Evolutionary conservation across 352 stramenopile genomes (phyloP), one percentile per base, ranked within the genome.

Genomic region (Globisporangium nagaii): DNA sequence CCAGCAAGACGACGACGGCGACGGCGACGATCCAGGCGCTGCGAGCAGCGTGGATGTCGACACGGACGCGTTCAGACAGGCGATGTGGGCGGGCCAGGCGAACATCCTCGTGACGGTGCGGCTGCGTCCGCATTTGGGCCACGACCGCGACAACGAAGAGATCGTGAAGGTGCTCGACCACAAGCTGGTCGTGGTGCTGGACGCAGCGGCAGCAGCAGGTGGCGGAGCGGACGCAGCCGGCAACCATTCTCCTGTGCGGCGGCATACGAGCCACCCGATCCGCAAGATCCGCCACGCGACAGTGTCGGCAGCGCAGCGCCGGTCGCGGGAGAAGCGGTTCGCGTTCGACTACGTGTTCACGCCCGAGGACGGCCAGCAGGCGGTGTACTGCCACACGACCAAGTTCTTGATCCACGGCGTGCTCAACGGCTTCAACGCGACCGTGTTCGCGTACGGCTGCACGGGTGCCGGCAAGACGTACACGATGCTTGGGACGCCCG

Each of bases 401-500:
- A 85, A 91, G 64, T 90, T 90, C 42, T 57, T 98, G 15, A 83
- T 98, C 42, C 74, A 93, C 12, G 87, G 82, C 6, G 84, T 94
- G 3, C 59, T 97, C 19, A 82, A 96, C 51, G 88, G 88, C 25
- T 95, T 85, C 58, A 96, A 97, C 59, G 87, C 86, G 4, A 97
- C 90, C 0, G 89, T 97, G n/a, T 96, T 97, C 63, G 87, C 88
- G 0, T 90, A 97, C 47, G 88, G 89, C 17, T 89, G 83, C 59
- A 97, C 89, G 13, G 89, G 89, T 9, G 82, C 78, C 15, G 88
- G 89, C 24, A 97, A 93, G 73, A 97, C 89, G 15, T 90, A 96
- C 59, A 97, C 89, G 12, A 97, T 97, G 89, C 68, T 97, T 12
- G 89, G 90, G 5, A 91, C 81, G 7, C 58, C 63, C 1, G 70